Base-by-base conservation (phyloP, 1,284 basidiomycete genomes). In the Rhodotorula mucilaginosa region DNA sequence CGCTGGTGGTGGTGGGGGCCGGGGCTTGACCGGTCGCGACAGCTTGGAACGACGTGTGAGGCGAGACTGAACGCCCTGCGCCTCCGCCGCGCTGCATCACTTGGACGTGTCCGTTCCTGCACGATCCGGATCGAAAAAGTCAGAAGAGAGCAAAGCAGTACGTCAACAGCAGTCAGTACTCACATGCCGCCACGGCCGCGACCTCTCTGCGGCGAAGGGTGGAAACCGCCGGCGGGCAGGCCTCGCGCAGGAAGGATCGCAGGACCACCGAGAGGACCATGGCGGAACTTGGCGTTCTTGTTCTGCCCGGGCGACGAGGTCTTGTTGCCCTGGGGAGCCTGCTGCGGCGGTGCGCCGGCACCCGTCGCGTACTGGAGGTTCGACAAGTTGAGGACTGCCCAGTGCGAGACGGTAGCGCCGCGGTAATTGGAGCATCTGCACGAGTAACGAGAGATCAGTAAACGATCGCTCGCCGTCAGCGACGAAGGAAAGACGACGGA, bases 401-500 rank as follows among this genome's bases (percentile, higher is more conserved):
- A 88, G 81, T 93, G 92, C 44, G 90, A 87, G 39, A 95, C 89
- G 0, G 88, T 90, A 51, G 89, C 90, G 49, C 94, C 94, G 19
- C 93, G 88, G 81, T 96, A 96, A 74, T 88, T 86, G 0, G 93
- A 93, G 81, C 94, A 96, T 73, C 92, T 92, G 73, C 65, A 34
- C 23, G 48, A 48, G 68, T 26, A 13, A 58, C 8, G 23, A 16
- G 26, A 31, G 21, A 65, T 12, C 31, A 18, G 65, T 67, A 61
- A 72, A 52, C 48, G 54, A 39, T 29, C 67, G 61, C 26, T 58
- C 13, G 66, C 51, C 29, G 61, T 23, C 26, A 5, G 26, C 56
- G 77, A 49, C 7, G 71, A 78, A 75, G 49, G 58, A 16, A 5
- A 44, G 39, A 44, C 39, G 39, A 44, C 84, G 71, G 77, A 92